A percentile compares a stretch with the other conserved stretches of the same genome.
phyloP scores from a whole-genome alignment of 2,329 filamentous ascomycete genomes.

The Fusarium gaditjirri region DNA sequence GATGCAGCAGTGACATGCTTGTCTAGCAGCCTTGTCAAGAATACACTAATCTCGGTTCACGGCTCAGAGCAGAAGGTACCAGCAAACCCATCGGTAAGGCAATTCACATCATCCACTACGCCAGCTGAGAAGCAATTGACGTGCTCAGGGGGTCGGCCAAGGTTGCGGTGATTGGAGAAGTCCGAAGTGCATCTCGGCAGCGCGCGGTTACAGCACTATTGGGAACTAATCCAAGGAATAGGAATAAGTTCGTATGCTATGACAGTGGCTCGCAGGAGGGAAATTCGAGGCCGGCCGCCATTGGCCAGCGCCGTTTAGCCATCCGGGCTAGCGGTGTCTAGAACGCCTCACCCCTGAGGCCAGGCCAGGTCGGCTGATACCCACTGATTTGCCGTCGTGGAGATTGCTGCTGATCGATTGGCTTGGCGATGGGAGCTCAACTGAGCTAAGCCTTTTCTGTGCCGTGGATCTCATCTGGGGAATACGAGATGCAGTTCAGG shows the following conservation, averaged over 20 bases:
- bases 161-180: neutral
- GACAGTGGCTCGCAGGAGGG: neutral
- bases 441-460: neutral
- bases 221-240: neutral
- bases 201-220: conserved; percentile 1
- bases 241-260: neutral
- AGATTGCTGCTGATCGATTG: conserved; percentile 3
- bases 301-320: neutral
- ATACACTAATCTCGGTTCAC: conserved; percentile 1
- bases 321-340: neutral
- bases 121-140: neutral
- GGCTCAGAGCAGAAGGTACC: neutral
- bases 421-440: neutral
- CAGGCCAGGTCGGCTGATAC: neutral
- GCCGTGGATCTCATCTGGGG: neutral
- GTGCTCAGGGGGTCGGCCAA: neutral
- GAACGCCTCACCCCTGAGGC: neutral
- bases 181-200: neutral
- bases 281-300: neutral
- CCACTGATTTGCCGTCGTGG: neutral
- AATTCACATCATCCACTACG: neutral
- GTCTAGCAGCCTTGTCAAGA: neutral
- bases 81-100: neutral
- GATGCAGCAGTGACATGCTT: neutral
- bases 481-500: neutral